Conservation (phyloP, 116 monocot genomes). For the Cymodocea nodosa region DNA sequence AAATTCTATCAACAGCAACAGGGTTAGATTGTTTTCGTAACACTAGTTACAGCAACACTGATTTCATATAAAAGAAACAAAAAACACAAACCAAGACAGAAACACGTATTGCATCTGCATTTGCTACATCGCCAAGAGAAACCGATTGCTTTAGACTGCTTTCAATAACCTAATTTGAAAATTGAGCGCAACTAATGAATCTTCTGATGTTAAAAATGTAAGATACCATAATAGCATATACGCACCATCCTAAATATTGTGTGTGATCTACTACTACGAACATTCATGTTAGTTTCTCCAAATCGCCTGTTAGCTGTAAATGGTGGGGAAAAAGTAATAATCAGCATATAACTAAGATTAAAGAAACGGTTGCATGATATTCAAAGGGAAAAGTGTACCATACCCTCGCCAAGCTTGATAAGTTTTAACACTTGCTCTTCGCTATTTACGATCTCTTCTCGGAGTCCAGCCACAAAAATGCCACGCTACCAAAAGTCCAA, state of each 20-base stretch:
- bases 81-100: constrained; percentile 74
- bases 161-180: constrained; percentile 66
- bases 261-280: constrained; percentile 87
- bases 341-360: not conserved
- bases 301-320: constrained; percentile 74
- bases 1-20: constrained; percentile 43
- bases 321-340: constrained; percentile 1
- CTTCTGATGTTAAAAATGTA: not conserved
- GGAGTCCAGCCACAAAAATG: constrained; percentile 70
- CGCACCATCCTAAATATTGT: constrained; percentile 94
- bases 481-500: constrained; percentile 43
- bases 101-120: constrained; percentile 76
- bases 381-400: not conserved
- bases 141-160: constrained; percentile 51
- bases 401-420: constrained; percentile 83
- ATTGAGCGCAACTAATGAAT: not conserved
- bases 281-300: constrained; percentile 95
- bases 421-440: constrained; percentile 79
- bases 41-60: not conserved
- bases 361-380: not conserved
- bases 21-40: no score
- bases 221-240: not conserved
- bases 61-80: not conserved
- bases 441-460: constrained; percentile 83
- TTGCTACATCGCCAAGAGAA: constrained; percentile 24